Base-by-base conservation (phyloP, 2,329 filamentous ascomycete genomes). In the Sporothrix inflata region DNA sequence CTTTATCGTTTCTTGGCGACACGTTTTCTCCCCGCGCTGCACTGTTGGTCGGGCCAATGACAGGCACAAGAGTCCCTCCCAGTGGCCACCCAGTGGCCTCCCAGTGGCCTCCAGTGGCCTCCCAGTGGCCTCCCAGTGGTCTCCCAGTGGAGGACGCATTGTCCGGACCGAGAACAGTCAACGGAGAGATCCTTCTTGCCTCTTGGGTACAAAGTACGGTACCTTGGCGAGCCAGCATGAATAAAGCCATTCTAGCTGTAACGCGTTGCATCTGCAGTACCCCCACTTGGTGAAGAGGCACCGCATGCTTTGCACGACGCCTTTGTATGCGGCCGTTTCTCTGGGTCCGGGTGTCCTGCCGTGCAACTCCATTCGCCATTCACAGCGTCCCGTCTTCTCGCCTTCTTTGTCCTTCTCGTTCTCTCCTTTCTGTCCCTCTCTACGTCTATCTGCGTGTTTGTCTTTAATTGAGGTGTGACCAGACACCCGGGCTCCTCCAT, bases 401-500 rank as follows among this genome's bases (percentile, higher is more conserved):
- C 61, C 14, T 30, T 11, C 19, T 40, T 34, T 42, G 42, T 16
- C 57, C 38, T 24, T 11, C 16, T 21, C 30, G 30, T 34, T 53
- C 19, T 16, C n/a, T 8, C 7, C 11, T 42, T 34, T 16, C 47
- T 9, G 4, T 27, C 51, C n/a, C 30, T 34, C 30, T 34, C 30
- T 24, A n/a, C n/a, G n/a, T n/a, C n/a, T n/a, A n/a, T n/a, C n/a
- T n/a, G n/a, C n/a, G n/a, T n/a, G 24, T 9, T 24, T 30, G 45
- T 27, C n/a, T 40, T 63, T 42, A 12, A 45, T 45, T 45, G 67
- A 40, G 51, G 60, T 71, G 72, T 70, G 71, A 71, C 72, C 69
- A 69, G 72, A 65, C 51, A 40, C 55, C 24, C 72, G 72, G 72
- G 69, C 72, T 71, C 69, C 69, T 71, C 69, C 63, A 65, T 38